These are phyloP conservation scores for Pyricularia sp. DNA, from an alignment of 2,329 filamentous ascomycete genomes.

Conservation along the genomic window DNA sequence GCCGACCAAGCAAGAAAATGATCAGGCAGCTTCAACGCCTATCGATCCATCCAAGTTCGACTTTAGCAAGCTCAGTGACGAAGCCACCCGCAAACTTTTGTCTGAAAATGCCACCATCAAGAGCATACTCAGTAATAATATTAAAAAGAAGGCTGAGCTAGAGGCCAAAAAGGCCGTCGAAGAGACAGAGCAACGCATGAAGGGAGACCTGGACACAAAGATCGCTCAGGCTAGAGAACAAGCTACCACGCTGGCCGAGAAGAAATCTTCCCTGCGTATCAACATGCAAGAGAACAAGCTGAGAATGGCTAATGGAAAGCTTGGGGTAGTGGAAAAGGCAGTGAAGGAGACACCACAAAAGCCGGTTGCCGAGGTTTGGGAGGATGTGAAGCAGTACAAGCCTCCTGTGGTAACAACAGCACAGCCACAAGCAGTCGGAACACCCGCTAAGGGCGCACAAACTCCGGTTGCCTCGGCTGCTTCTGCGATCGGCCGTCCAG, in stretches of 20 bases:
- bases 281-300: conserved; percentile 70
- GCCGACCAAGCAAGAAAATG: conserved; percentile 9
- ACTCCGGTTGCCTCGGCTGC: conserved; percentile 7
- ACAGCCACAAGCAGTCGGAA: neutral
- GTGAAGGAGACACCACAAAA: conserved; percentile 77
- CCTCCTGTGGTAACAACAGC: conserved; percentile 20
- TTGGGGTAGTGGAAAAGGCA: conserved; percentile 71
- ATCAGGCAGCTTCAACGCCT: neutral
- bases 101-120: conserved; percentile 47
- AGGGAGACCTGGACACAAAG: conserved; percentile 43
- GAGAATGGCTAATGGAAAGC: conserved; percentile 57
- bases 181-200: conserved; percentile 37
- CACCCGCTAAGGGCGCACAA: conserved; percentile 1
- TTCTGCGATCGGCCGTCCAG: neutral
- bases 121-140: conserved; percentile 48
- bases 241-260: conserved; percentile 63
- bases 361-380: conserved; percentile 81
- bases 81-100: conserved; percentile 47
- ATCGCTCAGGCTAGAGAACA: conserved; percentile 46
- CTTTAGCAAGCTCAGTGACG: conserved; percentile 40
- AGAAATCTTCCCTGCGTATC: conserved; percentile 64
- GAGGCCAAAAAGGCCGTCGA: conserved; percentile 53
- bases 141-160: conserved; percentile 60
- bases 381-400: conserved; percentile 61
- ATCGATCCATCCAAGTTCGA: conserved; percentile 30